Conservation (phyloP, 1,284 basidiomycete genomes). For the Coriolopsis trogii region DNA sequence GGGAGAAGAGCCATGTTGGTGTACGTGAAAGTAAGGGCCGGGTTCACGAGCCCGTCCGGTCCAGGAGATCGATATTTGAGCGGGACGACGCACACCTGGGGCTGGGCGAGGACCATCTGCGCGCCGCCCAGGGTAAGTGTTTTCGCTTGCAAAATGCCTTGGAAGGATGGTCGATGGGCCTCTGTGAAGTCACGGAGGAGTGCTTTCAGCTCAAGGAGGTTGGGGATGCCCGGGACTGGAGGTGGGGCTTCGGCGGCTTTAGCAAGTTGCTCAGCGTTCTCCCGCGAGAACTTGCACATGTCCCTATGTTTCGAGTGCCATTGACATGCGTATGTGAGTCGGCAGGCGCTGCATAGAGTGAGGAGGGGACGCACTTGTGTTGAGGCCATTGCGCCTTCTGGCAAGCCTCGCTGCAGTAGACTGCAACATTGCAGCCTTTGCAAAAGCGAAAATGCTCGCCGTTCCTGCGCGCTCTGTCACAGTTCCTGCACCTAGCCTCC, state of each 20-base stretch:
- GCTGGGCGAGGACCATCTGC: background rate
- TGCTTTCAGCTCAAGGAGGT: conserved; percentile 2
- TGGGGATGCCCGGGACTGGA: background rate
- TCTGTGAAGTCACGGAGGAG: conserved; percentile 11
- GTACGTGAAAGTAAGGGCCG: conserved; percentile 4
- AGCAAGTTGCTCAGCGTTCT: background rate
- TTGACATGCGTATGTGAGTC: background rate
- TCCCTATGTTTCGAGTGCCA: background rate
- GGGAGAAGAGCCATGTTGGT: conserved; percentile 6
- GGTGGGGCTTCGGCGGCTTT: too few species aligned
- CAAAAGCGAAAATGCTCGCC: conserved; percentile 7
- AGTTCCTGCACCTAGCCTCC: conserved; percentile 6
- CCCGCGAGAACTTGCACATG: conserved; percentile 4
- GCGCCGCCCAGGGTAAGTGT: background rate
- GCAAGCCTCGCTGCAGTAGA: conserved; percentile 10
- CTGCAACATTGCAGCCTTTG: conserved; percentile 4
- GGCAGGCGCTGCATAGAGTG: background rate
- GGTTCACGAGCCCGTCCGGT: background rate
- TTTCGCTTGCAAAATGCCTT: conserved; percentile 6
- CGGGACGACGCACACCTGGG: conserved; percentile 7
- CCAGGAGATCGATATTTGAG: conserved; percentile 3
- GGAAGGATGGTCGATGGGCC: conserved; percentile 4
- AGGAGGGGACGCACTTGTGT: background rate
- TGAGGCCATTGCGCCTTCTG: conserved; percentile 7
- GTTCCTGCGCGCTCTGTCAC: conserved; percentile 3